A percentile compares a stretch with the other conserved stretches of the same genome.
phyloP scores from a whole-genome alignment of 441 rosid species.

The Gossypium gossypioides region DNA sequence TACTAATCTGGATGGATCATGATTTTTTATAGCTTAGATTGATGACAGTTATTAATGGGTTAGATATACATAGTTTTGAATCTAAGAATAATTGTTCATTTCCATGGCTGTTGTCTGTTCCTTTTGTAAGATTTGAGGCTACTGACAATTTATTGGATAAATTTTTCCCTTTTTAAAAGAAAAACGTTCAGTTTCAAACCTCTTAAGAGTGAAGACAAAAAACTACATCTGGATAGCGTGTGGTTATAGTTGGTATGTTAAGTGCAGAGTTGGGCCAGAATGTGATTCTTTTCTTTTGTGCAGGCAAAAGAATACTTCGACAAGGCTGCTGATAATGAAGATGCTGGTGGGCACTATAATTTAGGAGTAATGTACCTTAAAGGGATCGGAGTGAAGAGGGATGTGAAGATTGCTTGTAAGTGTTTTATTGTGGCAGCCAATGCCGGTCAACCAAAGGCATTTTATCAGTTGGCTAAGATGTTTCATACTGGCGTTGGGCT shows the following conservation, averaged over 20 bases:
- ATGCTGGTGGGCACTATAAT: constrained; percentile 87
- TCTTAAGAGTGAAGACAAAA: neutral
- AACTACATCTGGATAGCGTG: neutral
- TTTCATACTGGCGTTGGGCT: constrained; percentile 94
- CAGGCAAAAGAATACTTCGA: constrained; percentile 94
- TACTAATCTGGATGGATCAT: neutral
- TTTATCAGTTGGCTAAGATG: constrained; percentile 97
- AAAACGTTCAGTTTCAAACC: neutral
- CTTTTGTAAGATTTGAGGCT: neutral
- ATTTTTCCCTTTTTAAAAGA: neutral
- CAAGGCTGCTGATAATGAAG: constrained; percentile 72
- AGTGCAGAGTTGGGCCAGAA: neutral
- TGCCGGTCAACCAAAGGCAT: constrained; percentile 92
- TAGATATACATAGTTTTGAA: neutral
- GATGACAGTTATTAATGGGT: neutral
- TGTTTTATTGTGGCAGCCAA: constrained; percentile 78
- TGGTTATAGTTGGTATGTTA: neutral
- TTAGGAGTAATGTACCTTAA: constrained; percentile 84
- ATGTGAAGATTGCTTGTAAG: constrained; percentile 67
- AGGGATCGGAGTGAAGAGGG: constrained; percentile 83
- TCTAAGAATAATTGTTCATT: neutral
- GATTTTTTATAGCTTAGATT: neutral
- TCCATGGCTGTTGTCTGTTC: neutral
- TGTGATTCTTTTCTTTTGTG: constrained; percentile 11
- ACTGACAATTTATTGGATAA: neutral